A percentile compares a stretch with the other conserved stretches of the same genome.
phyloP scores from a whole-genome alignment of 2,329 filamentous ascomycete species.

The Colletotrichum navitas region DNA sequence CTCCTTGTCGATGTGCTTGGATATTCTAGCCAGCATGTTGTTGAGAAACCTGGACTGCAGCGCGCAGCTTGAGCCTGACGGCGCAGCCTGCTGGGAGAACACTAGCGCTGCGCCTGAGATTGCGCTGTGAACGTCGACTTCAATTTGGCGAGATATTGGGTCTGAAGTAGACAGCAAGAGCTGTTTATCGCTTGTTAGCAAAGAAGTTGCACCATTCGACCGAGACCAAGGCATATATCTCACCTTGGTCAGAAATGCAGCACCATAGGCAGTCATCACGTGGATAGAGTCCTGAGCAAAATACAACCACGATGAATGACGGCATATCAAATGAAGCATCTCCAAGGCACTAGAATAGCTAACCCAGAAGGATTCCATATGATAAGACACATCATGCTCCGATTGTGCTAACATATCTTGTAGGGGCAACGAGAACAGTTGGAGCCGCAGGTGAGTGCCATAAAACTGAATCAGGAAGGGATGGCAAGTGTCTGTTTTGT shows the following conservation, averaged over 20 bases:
- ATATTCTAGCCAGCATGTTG: conserved; percentile 41
- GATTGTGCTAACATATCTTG: conserved; percentile 48
- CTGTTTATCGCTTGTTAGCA: background rate
- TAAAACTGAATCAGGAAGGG: conserved; percentile 55
- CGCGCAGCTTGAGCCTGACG: conserved; percentile 47
- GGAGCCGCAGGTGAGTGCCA: conserved; percentile 53
- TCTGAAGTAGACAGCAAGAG: conserved; percentile 21
- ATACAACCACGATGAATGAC: conserved; percentile 50
- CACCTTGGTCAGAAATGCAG: conserved; percentile 55
- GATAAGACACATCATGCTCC: conserved; percentile 44
- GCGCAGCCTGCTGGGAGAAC: conserved; percentile 48
- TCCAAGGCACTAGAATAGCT: conserved; percentile 49
- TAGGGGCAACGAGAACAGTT: conserved; percentile 53
- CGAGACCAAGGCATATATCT: background rate
- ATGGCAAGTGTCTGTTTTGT: conserved; percentile 46
- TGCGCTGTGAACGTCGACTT: conserved; percentile 32
- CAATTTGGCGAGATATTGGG: conserved; percentile 11
- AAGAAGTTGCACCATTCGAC: background rate
- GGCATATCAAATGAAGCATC: conserved; percentile 50
- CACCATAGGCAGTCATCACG: conserved; percentile 58
- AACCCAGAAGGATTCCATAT: conserved; percentile 50
- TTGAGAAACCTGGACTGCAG: conserved; percentile 50
- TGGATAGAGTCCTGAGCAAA: conserved; percentile 58
- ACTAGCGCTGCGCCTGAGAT: conserved; percentile 43
- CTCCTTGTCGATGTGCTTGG: conserved; percentile 1